These are phyloP conservation scores for Parastagonospora avenae DNA, from an alignment of 2,329 filamentous ascomycete species.

Conservation along the genomic window DNA sequence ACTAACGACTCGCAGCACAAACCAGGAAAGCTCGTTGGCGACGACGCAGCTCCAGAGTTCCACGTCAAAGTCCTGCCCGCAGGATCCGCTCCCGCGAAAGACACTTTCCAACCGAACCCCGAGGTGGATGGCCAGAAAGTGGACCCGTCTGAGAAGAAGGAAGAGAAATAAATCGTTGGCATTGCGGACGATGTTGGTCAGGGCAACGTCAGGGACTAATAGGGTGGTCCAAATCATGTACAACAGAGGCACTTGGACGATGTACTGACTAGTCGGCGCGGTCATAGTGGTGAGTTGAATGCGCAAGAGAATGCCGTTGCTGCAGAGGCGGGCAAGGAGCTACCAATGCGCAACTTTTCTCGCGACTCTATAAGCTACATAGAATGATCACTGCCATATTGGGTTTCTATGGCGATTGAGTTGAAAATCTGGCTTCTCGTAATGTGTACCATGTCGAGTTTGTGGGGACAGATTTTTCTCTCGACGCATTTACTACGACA, in stretches of 20 bases:
- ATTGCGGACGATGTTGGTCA: slow-evolving; percentile 36
- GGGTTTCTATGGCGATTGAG: too few species aligned
- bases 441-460: too few species aligned
- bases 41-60: slow-evolving; percentile 67
- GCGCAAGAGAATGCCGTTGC: slow-evolving; percentile 18
- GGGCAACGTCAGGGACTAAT: slow-evolving; percentile 17
- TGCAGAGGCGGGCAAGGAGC: background rate
- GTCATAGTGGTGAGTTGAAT: slow-evolving; percentile 32
- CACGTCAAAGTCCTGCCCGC: slow-evolving; percentile 63
- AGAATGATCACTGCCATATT: background rate
- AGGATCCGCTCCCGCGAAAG: slow-evolving; percentile 64
- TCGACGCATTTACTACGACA: too few species aligned
- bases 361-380: background rate
- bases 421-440: too few species aligned
- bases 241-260: slow-evolving; percentile 47
- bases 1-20: slow-evolving; percentile 60
- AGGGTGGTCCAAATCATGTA: slow-evolving; percentile 43
- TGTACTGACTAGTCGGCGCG: slow-evolving; percentile 40
- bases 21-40: slow-evolving; percentile 63
- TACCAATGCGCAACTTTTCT: background rate
- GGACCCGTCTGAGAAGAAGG: slow-evolving; percentile 50
- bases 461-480: slow-evolving; percentile 26
- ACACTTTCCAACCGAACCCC: slow-evolving; percentile 53
- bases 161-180: slow-evolving; percentile 54
- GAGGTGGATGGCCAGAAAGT: slow-evolving; percentile 51